phyloP scores from a whole-genome alignment of 78 protist genomes.

The slime mould (Dictyostelium discoideum) region dicty_2.7 NC_007091.3:3711001-3711500 shows the following conservation, averaged over 20 bases:
- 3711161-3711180: no score
- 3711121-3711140: background rate
- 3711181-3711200: slow-evolving; percentile 15
- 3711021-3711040: background rate
- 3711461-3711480: slow-evolving; percentile 79
- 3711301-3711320: slow-evolving; percentile 1
- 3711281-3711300: slow-evolving; percentile 13
- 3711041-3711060: background rate
- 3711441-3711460: slow-evolving; percentile 57
- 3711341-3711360: slow-evolving; percentile 64
- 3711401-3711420: slow-evolving; percentile 55
- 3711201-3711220: background rate
- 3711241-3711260: slow-evolving; percentile 57
- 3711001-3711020: background rate
- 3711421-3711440: slow-evolving; percentile 43
- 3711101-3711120: no score
- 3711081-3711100: background rate
- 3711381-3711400: background rate
- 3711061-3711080: background rate
- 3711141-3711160: background rate
- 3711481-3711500: slow-evolving; percentile 42
- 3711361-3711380: slow-evolving; percentile 18
- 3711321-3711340: slow-evolving; percentile 42
- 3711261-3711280: slow-evolving; percentile 31
- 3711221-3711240: slow-evolving; percentile 14